Evolutionary conservation across 164 flowering plant species (phyloP).

Genomic region (Vitis cinerea): DNA sequence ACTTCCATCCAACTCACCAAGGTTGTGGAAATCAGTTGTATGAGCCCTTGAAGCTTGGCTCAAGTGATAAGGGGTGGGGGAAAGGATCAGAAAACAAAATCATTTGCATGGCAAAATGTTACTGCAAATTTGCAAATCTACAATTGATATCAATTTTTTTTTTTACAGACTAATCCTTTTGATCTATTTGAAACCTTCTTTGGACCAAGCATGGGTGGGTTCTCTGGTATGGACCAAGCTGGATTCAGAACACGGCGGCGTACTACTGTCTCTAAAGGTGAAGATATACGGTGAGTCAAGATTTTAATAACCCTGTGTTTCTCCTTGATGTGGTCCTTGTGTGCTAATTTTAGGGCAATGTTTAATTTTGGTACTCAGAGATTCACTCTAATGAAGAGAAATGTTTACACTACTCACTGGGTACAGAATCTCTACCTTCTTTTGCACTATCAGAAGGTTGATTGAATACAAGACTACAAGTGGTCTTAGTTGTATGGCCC

Average conservation of each 20-base stretch:
- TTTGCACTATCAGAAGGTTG: neutral
- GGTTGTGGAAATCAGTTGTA: no score
- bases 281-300: slow-evolving; percentile 81
- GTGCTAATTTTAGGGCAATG: no score
- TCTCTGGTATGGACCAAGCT: slow-evolving; percentile 68
- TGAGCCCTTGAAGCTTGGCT: no score
- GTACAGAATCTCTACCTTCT: no score
- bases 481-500: no score
- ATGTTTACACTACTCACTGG: no score
- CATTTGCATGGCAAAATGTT: neutral
- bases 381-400: no score
- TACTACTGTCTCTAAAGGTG: slow-evolving; percentile 76
- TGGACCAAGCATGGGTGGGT: slow-evolving; percentile 91
- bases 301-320: neutral
- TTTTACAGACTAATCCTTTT: slow-evolving; percentile 85
- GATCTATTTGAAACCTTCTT: slow-evolving; percentile 97
- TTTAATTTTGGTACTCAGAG: no score
- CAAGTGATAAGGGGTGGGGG: neutral
- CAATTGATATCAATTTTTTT: neutral
- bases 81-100: no score
- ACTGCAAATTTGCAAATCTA: slow-evolving; percentile 1
- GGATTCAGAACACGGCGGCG: slow-evolving; percentile 77
- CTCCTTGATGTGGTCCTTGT: no score
- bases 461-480: no score
- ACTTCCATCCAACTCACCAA: no score